Conservation (phyloP, 495 filamentous ascomycete genomes). For the Amorphotheca resinae region DNA sequence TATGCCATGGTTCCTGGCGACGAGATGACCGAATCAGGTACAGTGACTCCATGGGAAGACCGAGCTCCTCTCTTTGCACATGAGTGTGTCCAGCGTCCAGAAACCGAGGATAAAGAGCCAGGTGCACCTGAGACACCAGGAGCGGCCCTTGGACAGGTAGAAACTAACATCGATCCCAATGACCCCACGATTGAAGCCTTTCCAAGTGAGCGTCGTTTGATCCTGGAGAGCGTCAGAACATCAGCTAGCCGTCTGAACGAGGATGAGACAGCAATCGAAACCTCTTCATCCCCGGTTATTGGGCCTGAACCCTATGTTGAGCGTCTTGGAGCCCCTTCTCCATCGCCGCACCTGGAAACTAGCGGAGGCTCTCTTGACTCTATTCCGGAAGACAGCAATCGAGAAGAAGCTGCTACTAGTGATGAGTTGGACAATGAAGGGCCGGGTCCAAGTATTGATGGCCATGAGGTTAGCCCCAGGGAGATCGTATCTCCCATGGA, state of each 20-base stretch:
- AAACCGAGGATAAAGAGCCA: slow-evolving; percentile 11
- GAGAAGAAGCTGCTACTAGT: neutral
- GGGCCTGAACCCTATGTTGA: slow-evolving; percentile 2
- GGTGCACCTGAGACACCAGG: slow-evolving; percentile 1
- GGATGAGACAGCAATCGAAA: slow-evolving; percentile 31
- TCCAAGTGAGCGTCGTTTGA: slow-evolving; percentile 34
- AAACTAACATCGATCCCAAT: slow-evolving; percentile 27
- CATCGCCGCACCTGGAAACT: neutral
- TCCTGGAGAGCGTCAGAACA: slow-evolving; percentile 33
- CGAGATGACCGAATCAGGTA: neutral
- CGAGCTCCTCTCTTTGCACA: slow-evolving; percentile 33
- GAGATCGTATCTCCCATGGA: neutral
- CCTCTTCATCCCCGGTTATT: slow-evolving; percentile 26
- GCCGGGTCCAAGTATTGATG: neutral
- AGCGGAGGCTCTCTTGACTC: slow-evolving; percentile 10
- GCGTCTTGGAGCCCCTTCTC: neutral
- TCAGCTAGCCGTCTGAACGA: slow-evolving; percentile 32
- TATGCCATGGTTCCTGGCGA: no score
- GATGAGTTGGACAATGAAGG: neutral
- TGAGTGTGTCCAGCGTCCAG: slow-evolving; percentile 27
- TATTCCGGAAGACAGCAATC: slow-evolving; percentile 10
- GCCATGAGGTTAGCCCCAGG: neutral
- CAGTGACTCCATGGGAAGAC: slow-evolving; percentile 14
- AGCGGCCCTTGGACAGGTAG: neutral
- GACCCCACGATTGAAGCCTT: slow-evolving; percentile 40